Percentiles rank a stretch among this genome's conserved stretches.
phyloP scores from a whole-genome alignment of 78 protist species.

The Speleostelium caveatum region DNA sequence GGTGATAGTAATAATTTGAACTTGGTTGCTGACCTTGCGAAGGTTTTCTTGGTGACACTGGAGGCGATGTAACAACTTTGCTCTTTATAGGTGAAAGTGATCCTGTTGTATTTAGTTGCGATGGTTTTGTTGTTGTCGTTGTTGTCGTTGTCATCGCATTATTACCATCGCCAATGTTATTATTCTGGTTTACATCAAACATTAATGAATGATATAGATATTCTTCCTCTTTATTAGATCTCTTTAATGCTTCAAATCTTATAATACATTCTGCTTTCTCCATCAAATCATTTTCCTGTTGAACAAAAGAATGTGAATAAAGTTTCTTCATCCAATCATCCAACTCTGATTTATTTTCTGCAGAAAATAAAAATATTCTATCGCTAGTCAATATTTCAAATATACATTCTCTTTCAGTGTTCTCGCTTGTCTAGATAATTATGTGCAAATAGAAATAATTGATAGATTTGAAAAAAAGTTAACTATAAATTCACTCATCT shows the following conservation, averaged over 20 bases:
- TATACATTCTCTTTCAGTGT: slow-evolving; percentile 15
- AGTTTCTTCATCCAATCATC: slow-evolving; percentile 69
- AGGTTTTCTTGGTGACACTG: no score
- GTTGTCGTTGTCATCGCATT: no score
- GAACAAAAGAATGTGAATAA: slow-evolving; percentile 8
- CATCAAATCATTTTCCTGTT: slow-evolving; percentile 49
- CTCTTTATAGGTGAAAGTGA: no score
- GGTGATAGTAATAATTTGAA: no score
- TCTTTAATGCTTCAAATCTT: slow-evolving; percentile 5
- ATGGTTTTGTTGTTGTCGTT: no score
- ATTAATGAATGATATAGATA: neutral
- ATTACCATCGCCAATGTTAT: neutral
- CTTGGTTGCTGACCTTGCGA: no score
- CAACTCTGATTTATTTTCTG: slow-evolving; percentile 23
- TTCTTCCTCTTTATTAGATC: slow-evolving; percentile 39
- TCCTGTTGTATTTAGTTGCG: no score
- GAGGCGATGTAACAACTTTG: no score
- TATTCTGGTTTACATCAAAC: neutral
- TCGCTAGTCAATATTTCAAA: slow-evolving; percentile 47
- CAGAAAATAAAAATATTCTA: slow-evolving; percentile 39
- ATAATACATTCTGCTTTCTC: slow-evolving; percentile 49
- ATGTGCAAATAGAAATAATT: neutral
- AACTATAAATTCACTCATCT: neutral
- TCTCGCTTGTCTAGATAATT: neutral
- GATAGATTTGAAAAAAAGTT: neutral